Base-by-base conservation (phyloP, 2,329 filamentous ascomycete species). In the Alternaria sp. region DNA sequence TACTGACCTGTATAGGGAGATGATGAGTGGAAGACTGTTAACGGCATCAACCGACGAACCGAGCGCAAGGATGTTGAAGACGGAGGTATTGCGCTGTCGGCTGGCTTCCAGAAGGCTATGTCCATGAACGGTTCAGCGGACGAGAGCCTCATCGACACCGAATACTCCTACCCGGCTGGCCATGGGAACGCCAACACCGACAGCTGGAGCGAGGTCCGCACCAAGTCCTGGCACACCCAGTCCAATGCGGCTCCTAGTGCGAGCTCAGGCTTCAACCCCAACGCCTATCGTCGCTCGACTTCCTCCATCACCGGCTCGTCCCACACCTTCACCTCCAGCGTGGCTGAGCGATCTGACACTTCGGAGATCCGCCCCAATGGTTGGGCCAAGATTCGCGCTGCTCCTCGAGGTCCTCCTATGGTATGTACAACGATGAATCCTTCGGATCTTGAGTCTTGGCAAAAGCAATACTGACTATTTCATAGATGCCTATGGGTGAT, bases 381-480 rank as follows among this genome's bases (percentile, higher is more conserved):
- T 4, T 79, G 70, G 63, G 73, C 77, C 12, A 79, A 75, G 65
- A 71, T 79, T 58, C 67, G 58, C 15, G 73, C 75, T 23, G 60
- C 44, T 36, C 75, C 68, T 59, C 60, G 56, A 15, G 40, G 47
- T 28, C 50, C 47, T 25, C 50, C 32, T 2, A 43, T 65, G 17
- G 75, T 78, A 73, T 57, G 74, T 69, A 28, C 8, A 1, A 15
- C 1, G 17, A 2, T 6, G 4, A 23, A 21, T 15, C 4, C 28
- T 21, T 19, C 5, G 3, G 5, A 52, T 13, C 19, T n/a, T 52
- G 3, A 6, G 6, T 11, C 0, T 8, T 25, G 11, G 19, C 13
- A 19, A 36, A 23, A 51, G 4, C 6, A 19, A 36, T 52, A 43
- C 60, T 71, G 11, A 71, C 56, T 2, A n/a, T 46, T 6, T 25